Evolutionary conservation across 345 rosid species (phyloP).

Genomic region (Brassica carinata): DNA sequence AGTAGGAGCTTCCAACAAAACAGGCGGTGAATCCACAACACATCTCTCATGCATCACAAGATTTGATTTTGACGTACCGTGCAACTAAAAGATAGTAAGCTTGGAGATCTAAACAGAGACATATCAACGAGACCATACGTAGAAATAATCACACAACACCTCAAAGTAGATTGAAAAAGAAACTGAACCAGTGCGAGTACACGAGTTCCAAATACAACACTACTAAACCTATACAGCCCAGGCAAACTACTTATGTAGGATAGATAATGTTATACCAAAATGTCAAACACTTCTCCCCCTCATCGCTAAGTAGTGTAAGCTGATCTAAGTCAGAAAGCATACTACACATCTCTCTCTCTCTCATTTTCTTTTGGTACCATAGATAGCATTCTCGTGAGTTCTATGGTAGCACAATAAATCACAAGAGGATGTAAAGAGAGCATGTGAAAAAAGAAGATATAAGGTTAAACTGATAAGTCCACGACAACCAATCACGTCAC

Average conservation of each 20-base stretch:
- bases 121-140: neutral
- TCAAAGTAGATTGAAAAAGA: conserved; percentile 13
- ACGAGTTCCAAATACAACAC: conserved; percentile 21
- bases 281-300: conserved; percentile 28
- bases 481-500: conserved; percentile 10
- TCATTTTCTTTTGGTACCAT: neutral
- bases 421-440: conserved; percentile 29
- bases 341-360: conserved; percentile 19
- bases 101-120: neutral
- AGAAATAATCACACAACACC: conserved; percentile 35
- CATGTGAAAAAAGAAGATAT: conserved; percentile 23
- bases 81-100: conserved; percentile 32
- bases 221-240: conserved; percentile 37
- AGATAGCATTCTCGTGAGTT: conserved; percentile 20
- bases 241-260: conserved; percentile 28
- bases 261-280: conserved; percentile 35
- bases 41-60: no score
- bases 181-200: conserved; percentile 11
- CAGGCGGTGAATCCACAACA: no score
- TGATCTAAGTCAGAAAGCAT: conserved; percentile 40
- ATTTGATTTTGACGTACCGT: no score
- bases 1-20: no score
- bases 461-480: conserved; percentile 23
- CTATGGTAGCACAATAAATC: conserved; percentile 26
- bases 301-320: conserved; percentile 37